phyloP scores from a whole-genome alignment of 2,329 filamentous ascomycete species.

The Trichophyton equinum region DNA sequence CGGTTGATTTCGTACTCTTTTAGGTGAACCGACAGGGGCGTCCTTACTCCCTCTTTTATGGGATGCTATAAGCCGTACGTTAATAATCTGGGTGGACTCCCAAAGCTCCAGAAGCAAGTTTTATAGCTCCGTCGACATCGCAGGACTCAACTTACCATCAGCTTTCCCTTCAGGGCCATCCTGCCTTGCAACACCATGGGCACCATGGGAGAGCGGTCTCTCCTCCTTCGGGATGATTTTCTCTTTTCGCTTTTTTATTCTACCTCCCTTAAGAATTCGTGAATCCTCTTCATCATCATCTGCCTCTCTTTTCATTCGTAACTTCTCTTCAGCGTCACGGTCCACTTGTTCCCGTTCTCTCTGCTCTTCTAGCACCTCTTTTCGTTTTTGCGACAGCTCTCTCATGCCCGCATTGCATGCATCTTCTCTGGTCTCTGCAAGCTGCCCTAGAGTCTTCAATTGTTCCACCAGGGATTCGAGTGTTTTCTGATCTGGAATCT shows the following conservation, averaged over 20 bases:
- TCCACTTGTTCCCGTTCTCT: constrained; percentile 36
- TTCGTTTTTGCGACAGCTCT: constrained; percentile 45
- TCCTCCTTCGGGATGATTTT: constrained; percentile 49
- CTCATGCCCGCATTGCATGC: constrained; percentile 48
- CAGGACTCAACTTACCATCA: constrained; percentile 36
- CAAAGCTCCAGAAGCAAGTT: not conserved
- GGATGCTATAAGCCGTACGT: not conserved
- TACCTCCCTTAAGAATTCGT: constrained; percentile 42
- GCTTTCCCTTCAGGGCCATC: constrained; percentile 48
- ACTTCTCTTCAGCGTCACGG: constrained; percentile 39
- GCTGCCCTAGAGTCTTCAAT: constrained; percentile 44
- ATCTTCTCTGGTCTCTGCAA: constrained; percentile 45
- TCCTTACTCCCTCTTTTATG: constrained; percentile 13
- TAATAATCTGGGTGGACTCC: not conserved
- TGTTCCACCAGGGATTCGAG: constrained; percentile 41
- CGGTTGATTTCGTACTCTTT: constrained; percentile 26
- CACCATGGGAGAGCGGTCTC: constrained; percentile 47
- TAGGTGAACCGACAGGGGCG: constrained; percentile 25
- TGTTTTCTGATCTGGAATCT: constrained; percentile 37
- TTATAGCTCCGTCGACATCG: not conserved
- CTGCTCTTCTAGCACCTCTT: constrained; percentile 43
- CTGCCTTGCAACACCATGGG: constrained; percentile 51
- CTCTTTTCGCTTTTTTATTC: constrained; percentile 70
- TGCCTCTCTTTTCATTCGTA: constrained; percentile 33
- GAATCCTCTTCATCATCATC: constrained; percentile 34